Percentiles rank a stretch among this genome's conserved stretches.
These are phyloP conservation scores for Hyphodiscus hymeniophilus DNA, from an alignment of 495 filamentous ascomycete genomes.

Conservation along the genomic window DNA sequence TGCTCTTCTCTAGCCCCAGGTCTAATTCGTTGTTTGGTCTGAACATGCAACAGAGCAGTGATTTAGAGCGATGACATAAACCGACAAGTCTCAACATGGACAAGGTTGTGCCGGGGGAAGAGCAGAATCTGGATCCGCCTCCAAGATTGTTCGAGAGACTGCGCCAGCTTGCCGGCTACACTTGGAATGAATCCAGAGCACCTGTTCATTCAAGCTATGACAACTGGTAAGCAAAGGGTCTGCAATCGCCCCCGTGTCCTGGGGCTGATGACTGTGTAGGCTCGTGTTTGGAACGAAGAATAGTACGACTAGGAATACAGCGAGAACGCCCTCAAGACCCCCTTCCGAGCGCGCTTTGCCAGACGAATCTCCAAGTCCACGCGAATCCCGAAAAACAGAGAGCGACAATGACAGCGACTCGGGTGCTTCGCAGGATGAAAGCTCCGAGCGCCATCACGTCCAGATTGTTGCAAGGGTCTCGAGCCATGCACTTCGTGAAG, in stretches of 20 bases:
- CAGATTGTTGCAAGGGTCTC: slow-evolving; percentile 69
- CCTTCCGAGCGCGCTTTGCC: background rate
- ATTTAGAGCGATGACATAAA: slow-evolving; percentile 11
- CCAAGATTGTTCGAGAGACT: slow-evolving; percentile 65
- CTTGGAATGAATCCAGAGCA: slow-evolving; percentile 60
- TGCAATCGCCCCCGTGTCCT: background rate
- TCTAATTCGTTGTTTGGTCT: no score
- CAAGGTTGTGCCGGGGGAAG: slow-evolving; percentile 43
- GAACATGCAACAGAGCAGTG: background rate
- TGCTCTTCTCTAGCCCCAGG: no score
- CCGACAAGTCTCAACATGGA: slow-evolving; percentile 30
- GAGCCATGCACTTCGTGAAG: slow-evolving; percentile 67
- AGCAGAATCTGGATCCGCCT: slow-evolving; percentile 55
- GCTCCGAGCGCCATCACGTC: slow-evolving; percentile 34
- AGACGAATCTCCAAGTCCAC: no score
- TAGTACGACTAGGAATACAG: background rate
- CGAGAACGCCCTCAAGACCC: background rate
- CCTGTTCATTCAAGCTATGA: slow-evolving; percentile 81
- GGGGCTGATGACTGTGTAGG: slow-evolving; percentile 16
- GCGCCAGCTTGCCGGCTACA: slow-evolving; percentile 62
- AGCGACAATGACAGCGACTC: slow-evolving; percentile 47
- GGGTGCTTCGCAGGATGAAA: slow-evolving; percentile 54
- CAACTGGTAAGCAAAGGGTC: slow-evolving; percentile 44
- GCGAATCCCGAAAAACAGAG: slow-evolving; percentile 30
- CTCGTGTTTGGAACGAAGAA: slow-evolving; percentile 42